A percentile compares a stretch with the other conserved stretches of the same genome.
phyloP scores from a whole-genome alignment of 306 rosid genomes.

The Vigna radiata region DNA sequence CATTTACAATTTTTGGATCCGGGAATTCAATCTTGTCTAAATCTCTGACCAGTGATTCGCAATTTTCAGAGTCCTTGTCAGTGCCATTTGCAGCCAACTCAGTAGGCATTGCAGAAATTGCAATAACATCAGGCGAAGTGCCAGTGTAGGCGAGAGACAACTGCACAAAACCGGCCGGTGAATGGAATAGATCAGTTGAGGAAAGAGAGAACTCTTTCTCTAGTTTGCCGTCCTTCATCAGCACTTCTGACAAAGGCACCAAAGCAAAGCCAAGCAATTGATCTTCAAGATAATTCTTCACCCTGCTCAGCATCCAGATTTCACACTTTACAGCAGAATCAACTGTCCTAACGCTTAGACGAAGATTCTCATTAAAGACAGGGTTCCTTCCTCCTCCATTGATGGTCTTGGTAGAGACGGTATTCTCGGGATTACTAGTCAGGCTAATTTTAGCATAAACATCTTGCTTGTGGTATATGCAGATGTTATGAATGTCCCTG shows the following conservation, averaged over 20 bases:
- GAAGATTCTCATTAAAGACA: constrained; percentile 79
- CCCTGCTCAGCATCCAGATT: constrained; percentile 98
- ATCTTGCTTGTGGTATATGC: constrained; percentile 98
- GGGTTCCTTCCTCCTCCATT: constrained; percentile 98
- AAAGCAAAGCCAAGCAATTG: constrained; percentile 92
- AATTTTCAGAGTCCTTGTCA: constrained; percentile 55
- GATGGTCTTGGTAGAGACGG: constrained; percentile 79
- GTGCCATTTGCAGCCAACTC: constrained; percentile 38
- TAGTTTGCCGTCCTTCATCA: constrained; percentile 64
- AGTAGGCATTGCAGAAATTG: constrained; percentile 47
- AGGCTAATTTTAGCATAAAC: constrained; percentile 88
- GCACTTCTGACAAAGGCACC: constrained; percentile 80
- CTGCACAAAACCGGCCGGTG: constrained; percentile 87
- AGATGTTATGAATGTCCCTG: constrained; percentile 92
- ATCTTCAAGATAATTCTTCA: constrained; percentile 95
- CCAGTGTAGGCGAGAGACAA: constrained; percentile 73
- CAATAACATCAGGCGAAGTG: constrained; percentile 76
- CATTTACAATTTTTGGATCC: constrained; percentile 77
- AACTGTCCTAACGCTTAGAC: constrained; percentile 58
- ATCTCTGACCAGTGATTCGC: constrained; percentile 58
- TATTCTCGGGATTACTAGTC: constrained; percentile 66
- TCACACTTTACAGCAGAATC: constrained; percentile 85
- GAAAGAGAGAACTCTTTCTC: constrained; percentile 96
- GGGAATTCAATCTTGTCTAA: constrained; percentile 89
- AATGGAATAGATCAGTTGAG: constrained; percentile 90